phyloP scores from a whole-genome alignment of 805 yeast genomes.

The Maudiozyma turicensis region DNA sequence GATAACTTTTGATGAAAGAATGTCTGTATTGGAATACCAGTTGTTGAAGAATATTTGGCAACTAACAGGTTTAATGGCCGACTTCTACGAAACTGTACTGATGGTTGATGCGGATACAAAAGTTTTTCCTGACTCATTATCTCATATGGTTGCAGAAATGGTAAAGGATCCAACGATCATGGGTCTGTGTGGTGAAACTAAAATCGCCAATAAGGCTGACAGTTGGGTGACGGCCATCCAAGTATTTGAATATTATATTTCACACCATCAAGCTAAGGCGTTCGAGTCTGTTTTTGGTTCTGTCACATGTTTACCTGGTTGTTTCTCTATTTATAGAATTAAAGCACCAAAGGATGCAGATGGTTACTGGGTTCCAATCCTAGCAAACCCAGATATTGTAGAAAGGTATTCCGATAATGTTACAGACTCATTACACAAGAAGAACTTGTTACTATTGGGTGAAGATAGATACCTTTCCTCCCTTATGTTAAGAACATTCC shows the following conservation, averaged over 20 bases:
- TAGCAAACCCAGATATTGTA: slow-evolving; percentile 88
- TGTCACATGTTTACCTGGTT: slow-evolving; percentile 92
- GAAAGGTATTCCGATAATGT: slow-evolving; percentile 85
- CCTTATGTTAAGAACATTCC: slow-evolving; percentile 80
- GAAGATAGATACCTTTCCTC: slow-evolving; percentile 84
- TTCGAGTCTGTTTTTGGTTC: slow-evolving; percentile 93
- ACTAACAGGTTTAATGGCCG: slow-evolving; percentile 78
- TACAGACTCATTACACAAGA: slow-evolving; percentile 72
- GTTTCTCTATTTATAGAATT: slow-evolving; percentile 86
- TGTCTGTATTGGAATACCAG: slow-evolving; percentile 83
- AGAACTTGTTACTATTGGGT: slow-evolving; percentile 76
- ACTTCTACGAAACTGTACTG: slow-evolving; percentile 66
- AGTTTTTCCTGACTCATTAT: slow-evolving; percentile 75
- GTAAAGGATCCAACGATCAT: slow-evolving; percentile 75
- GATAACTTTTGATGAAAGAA: slow-evolving; percentile 84
- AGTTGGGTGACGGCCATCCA: slow-evolving; percentile 92
- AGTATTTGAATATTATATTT: slow-evolving; percentile 86
- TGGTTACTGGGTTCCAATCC: slow-evolving; percentile 86
- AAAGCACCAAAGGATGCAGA: slow-evolving; percentile 76
- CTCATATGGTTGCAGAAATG: slow-evolving; percentile 87
- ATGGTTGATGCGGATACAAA: slow-evolving; percentile 96
- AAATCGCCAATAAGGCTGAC: slow-evolving; percentile 70
- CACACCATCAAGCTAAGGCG: slow-evolving; percentile 91
- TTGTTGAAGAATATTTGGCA: slow-evolving; percentile 67
- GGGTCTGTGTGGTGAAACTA: slow-evolving; percentile 95